A percentile compares a stretch with the other conserved stretches of the same genome.
These are phyloP conservation scores for Sporothrix pallida DNA, from an alignment of 2,329 filamentous ascomycete species.

Conservation along the genomic window DNA sequence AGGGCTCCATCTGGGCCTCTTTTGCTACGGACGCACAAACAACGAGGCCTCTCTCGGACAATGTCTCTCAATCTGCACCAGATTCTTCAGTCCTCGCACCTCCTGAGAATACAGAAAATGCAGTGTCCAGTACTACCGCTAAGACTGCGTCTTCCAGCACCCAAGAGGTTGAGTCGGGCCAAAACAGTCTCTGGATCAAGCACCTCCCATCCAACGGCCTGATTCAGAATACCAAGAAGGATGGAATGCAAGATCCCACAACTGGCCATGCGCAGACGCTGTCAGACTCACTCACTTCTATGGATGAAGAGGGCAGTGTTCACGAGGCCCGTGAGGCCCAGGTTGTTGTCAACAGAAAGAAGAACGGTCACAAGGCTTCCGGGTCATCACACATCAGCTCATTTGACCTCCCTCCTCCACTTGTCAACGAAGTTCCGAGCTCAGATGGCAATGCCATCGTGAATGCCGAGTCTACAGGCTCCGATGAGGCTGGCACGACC, in stretches of 20 bases:
- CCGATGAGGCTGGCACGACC: too few species aligned
- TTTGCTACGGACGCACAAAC: slow-evolving; percentile 12
- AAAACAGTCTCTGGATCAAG: slow-evolving; percentile 5
- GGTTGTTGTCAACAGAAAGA: slow-evolving; percentile 28
- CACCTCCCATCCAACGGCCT: not conserved
- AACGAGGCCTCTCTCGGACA: not conserved
- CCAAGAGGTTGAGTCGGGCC: not conserved
- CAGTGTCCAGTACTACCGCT: not conserved
- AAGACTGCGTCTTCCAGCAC: not conserved
- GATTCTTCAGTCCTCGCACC: not conserved
- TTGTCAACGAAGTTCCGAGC: not conserved
- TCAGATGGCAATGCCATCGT: not conserved
- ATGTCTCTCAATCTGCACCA: not conserved
- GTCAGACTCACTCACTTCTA: slow-evolving; percentile 33
- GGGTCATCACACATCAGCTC: slow-evolving; percentile 34
- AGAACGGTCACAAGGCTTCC: slow-evolving; percentile 19
- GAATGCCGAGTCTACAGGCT: not conserved
- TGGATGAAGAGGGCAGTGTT: slow-evolving; percentile 40
- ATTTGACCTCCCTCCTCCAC: slow-evolving; percentile 33
- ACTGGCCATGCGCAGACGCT: not conserved
- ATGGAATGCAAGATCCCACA: not conserved
- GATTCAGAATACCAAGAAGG: not conserved
- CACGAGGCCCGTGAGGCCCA: slow-evolving; percentile 39
- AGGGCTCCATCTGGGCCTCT: slow-evolving; percentile 18
- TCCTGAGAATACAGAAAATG: too few species aligned